Evolutionary conservation across 2,329 filamentous ascomycete species (phyloP), one percentile per base, ranked within the genome.

Genomic region (Fusarium heterosporum): DNA sequence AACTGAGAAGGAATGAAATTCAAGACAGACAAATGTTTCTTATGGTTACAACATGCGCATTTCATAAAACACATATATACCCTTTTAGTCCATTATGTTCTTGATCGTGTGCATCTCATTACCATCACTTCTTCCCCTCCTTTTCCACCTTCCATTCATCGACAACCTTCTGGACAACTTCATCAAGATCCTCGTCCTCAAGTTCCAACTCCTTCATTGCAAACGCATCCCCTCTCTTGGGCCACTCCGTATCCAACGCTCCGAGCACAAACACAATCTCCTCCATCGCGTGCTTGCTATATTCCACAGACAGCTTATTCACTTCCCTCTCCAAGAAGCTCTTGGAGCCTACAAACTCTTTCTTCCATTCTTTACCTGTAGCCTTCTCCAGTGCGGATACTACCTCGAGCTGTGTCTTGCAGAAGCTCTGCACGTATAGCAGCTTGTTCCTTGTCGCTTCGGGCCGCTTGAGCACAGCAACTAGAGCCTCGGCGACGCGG

Each of bases 391-490:
- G 76, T 0, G 80, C 76, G 2, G 77, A 82, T 4, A 86, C 59
- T 4, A 85, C 68, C 56, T 81, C 77, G 22, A 79, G 78, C 71
- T 87, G 85, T 2, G 83, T 82, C 26, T 80, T 78, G 17, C 76
- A 76, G 56, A 83, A 79, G 53, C 82, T 81, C 29, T 84, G 76
- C 9, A 86, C 75, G 57, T 79, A 81, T 1, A 89, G 74, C 7
- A 76, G 71, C 7, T 80, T 76, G 72, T 89, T 89, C 68, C 79
- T 80, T 2, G 85, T 88, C 66, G 81, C 77, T 6, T 83, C 80
- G 0, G 79, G 80, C n/a, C 84, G 77, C 30, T 76, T 72, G 61
- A 89, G 76, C 2, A 86, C 78, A 0, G 81, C 81, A 1, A 82
- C 82, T 2, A 88, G 79, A 2, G 81, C 82, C 53, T 82, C 78